Evolutionary conservation across 1,284 basidiomycete species (phyloP).

Genomic region (Moesziomyces sp.): DNA sequence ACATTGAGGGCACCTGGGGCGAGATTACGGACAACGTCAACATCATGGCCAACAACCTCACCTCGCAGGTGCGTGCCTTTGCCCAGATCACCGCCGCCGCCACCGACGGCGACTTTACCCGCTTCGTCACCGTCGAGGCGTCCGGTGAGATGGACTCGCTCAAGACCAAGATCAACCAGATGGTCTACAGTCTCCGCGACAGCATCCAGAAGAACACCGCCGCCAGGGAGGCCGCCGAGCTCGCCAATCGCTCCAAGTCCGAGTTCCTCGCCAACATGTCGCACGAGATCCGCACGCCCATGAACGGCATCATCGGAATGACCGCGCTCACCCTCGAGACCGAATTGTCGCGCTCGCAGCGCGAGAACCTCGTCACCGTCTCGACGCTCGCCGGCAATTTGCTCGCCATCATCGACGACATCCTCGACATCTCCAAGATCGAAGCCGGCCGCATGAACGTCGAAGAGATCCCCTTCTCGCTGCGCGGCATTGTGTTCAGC

Average conservation of each 20-base stretch:
- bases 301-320: conserved; percentile 91
- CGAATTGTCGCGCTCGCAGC: conserved; percentile 84
- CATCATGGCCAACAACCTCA: conserved; percentile 79
- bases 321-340: conserved; percentile 96
- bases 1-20: conserved; percentile 97
- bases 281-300: conserved; percentile 68
- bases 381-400: conserved; percentile 93
- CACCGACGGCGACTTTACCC: conserved; percentile 97
- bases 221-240: conserved; percentile 94
- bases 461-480: conserved; percentile 98
- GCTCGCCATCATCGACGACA: conserved; percentile 83
- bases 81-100: conserved; percentile 98
- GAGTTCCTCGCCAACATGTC: conserved; percentile 77
- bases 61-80: conserved; percentile 98
- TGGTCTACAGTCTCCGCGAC: conserved; percentile 97
- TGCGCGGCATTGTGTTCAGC: conserved; percentile 94
- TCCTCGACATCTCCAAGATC: conserved; percentile 68
- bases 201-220: conserved; percentile 99
- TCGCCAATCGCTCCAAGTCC: conserved; percentile 90
- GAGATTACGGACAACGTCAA: conserved; percentile 87
- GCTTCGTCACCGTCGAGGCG: conserved; percentile 99
- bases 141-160: conserved; percentile 99
- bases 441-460: conserved; percentile 99
- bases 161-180: conserved; percentile 99
- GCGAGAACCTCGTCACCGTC: conserved; percentile 94